These are phyloP conservation scores for Yarrowia hollandica DNA, from an alignment of 805 yeast genomes.

Conservation along the genomic window DNA sequence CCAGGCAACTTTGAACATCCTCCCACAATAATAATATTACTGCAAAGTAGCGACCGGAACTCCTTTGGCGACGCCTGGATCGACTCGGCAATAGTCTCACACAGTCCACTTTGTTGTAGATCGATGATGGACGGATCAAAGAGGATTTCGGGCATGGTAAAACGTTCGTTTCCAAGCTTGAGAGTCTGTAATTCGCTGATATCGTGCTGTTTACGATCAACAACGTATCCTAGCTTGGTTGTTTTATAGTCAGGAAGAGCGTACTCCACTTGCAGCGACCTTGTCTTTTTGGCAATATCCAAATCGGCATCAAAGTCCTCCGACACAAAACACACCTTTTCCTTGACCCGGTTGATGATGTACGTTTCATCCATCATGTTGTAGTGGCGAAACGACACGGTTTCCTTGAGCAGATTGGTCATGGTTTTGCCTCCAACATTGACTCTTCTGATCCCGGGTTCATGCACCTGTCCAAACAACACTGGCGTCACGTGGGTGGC, in stretches of 20 bases:
- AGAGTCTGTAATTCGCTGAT: slow-evolving; percentile 56
- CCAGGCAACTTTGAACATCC: slow-evolving; percentile 77
- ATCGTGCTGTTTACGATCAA: slow-evolving; percentile 13
- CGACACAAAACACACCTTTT: slow-evolving; percentile 70
- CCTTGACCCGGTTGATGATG: slow-evolving; percentile 82
- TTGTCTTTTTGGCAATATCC: slow-evolving; percentile 41
- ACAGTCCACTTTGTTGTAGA: slow-evolving; percentile 74
- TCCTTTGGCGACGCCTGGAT: slow-evolving; percentile 71
- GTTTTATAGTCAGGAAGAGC: slow-evolving; percentile 86
- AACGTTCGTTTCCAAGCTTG: slow-evolving; percentile 76
- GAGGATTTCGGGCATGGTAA: slow-evolving; percentile 80
- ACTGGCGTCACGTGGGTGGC: slow-evolving; percentile 87
- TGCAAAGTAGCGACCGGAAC: slow-evolving; percentile 64
- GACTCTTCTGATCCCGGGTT: slow-evolving; percentile 73
- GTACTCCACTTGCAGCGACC: slow-evolving; percentile 57
- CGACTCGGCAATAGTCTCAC: slow-evolving; percentile 67
- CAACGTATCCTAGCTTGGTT: slow-evolving; percentile 71
- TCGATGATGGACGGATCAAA: slow-evolving; percentile 85
- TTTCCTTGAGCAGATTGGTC: slow-evolving; percentile 79
- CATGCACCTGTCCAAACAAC: slow-evolving; percentile 70
- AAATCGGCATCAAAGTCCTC: slow-evolving; percentile 54
- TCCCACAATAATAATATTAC: slow-evolving; percentile 79
- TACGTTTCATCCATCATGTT: slow-evolving; percentile 90
- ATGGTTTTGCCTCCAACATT: slow-evolving; percentile 86
- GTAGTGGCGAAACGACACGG: slow-evolving; percentile 86